phyloP scores from a whole-genome alignment of 768 basidiomycete species.

The Tricholoma furcatifolium region DNA sequence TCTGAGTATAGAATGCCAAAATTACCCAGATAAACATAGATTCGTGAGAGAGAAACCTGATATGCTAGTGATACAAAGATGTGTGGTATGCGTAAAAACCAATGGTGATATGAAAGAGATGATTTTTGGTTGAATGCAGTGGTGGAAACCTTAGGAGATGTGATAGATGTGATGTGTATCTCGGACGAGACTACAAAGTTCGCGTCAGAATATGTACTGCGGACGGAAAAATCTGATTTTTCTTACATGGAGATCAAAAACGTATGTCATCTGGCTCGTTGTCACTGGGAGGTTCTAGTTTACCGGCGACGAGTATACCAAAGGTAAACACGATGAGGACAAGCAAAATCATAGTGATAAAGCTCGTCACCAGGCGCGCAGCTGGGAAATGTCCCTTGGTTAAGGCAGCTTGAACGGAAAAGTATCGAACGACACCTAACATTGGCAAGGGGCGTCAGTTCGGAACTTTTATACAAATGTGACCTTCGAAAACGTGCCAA shows the following conservation, averaged over 20 bases:
- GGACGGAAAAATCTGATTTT: background rate
- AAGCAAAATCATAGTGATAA: slow-evolving; percentile 16
- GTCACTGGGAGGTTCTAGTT: slow-evolving; percentile 11
- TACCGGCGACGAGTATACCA: slow-evolving; percentile 18
- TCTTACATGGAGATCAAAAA: slow-evolving; percentile 4
- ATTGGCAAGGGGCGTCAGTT: background rate
- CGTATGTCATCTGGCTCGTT: background rate
- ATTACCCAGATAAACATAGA: background rate
- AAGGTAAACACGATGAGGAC: slow-evolving; percentile 19
- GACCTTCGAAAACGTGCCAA: slow-evolving; percentile 11
- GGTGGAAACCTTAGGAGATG: background rate
- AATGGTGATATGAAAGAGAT: background rate
- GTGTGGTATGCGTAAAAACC: background rate
- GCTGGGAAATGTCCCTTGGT: slow-evolving; percentile 23
- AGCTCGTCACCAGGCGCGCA: slow-evolving; percentile 13
- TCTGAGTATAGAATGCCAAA: background rate
- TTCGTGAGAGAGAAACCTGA: too few species aligned
- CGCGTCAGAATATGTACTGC: background rate
- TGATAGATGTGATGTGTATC: too few species aligned
- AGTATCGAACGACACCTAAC: slow-evolving; percentile 20
- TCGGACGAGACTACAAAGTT: too few species aligned
- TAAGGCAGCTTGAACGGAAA: slow-evolving; percentile 21
- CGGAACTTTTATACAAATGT: background rate
- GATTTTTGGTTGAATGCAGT: background rate
- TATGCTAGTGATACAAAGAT: slow-evolving; percentile 2